phyloP scores from a whole-genome alignment of 768 basidiomycete species.

The Amanita thiersii region DNA sequence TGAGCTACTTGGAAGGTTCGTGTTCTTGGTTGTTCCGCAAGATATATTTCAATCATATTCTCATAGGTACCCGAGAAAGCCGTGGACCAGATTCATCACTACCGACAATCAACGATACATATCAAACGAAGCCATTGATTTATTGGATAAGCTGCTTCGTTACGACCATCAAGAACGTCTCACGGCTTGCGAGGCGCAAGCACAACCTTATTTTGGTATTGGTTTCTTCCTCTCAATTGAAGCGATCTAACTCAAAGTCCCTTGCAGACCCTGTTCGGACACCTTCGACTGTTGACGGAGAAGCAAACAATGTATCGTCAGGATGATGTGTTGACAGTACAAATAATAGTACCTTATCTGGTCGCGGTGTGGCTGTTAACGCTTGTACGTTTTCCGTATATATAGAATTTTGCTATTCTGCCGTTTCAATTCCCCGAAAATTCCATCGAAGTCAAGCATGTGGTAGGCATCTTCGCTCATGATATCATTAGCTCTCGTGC shows the following conservation, averaged over 20 bases:
- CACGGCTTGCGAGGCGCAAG: constrained; percentile 89
- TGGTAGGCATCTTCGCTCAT: background rate
- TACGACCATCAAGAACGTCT: constrained; percentile 97
- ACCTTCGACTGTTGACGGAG: constrained; percentile 41
- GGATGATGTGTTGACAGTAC: constrained; percentile 23
- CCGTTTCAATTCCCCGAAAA: constrained; percentile 8
- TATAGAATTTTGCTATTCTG: constrained; percentile 26
- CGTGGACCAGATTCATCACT: constrained; percentile 93
- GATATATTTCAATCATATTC: constrained; percentile 8
- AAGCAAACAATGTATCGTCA: constrained; percentile 54
- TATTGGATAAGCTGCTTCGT: constrained; percentile 89
- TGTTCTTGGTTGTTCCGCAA: constrained; percentile 3
- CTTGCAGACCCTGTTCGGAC: constrained; percentile 59
- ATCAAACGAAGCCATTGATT: constrained; percentile 94
- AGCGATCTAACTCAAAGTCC: constrained; percentile 11
- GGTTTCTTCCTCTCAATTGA: constrained; percentile 10
- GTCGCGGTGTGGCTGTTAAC: background rate
- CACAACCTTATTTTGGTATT: constrained; percentile 86
- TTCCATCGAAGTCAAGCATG: background rate
- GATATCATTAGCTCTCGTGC: background rate
- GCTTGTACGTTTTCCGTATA: constrained; percentile 26
- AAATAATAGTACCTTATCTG: constrained; percentile 4
- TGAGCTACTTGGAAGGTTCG: constrained; percentile 80
- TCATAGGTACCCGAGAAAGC: constrained; percentile 80
- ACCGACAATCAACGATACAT: constrained; percentile 95